These are phyloP conservation scores for Rugonectria rugulosa DNA, from an alignment of 2,329 filamentous ascomycete species.

Conservation along the genomic window DNA sequence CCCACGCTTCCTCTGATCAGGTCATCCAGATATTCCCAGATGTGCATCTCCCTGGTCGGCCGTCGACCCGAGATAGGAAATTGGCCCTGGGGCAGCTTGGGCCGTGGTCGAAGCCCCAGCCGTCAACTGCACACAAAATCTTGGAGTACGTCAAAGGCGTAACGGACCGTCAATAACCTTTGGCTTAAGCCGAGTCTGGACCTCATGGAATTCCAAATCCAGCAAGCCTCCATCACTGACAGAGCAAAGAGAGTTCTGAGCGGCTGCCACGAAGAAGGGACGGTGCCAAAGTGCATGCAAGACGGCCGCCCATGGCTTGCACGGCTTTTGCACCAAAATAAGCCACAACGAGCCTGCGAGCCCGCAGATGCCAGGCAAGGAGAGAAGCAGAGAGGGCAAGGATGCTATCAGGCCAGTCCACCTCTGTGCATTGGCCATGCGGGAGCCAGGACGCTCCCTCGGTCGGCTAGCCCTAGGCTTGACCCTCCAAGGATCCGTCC, in stretches of 20 bases:
- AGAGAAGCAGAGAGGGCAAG: neutral
- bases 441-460: slow-evolving; percentile 33
- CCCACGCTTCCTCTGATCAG: slow-evolving; percentile 33
- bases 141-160: neutral
- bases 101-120: neutral
- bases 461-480: slow-evolving; percentile 27
- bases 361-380: too few relatives aligned
- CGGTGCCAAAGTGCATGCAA: neutral
- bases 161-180: neutral
- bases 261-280: neutral
- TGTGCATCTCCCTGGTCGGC: slow-evolving; percentile 28
- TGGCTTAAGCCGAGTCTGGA: slow-evolving; percentile 22
- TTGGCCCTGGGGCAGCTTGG: slow-evolving; percentile 21
- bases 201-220: slow-evolving; percentile 18
- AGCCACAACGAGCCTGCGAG: too few relatives aligned
- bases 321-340: too few relatives aligned
- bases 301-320: too few relatives aligned
- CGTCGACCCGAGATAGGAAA: slow-evolving; percentile 31
- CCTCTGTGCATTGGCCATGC: slow-evolving; percentile 32
- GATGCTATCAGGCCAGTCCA: neutral
- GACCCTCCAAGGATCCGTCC: slow-evolving; percentile 19
- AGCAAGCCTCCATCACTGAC: slow-evolving; percentile 4
- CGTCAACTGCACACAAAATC: neutral
- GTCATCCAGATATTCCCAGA: slow-evolving; percentile 23
- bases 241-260: slow-evolving; percentile 8